A percentile compares a stretch with the other conserved stretches of the same genome.
phyloP scores from a whole-genome alignment of 2,329 filamentous ascomycete species.

The Penicillium sp. region DNA sequence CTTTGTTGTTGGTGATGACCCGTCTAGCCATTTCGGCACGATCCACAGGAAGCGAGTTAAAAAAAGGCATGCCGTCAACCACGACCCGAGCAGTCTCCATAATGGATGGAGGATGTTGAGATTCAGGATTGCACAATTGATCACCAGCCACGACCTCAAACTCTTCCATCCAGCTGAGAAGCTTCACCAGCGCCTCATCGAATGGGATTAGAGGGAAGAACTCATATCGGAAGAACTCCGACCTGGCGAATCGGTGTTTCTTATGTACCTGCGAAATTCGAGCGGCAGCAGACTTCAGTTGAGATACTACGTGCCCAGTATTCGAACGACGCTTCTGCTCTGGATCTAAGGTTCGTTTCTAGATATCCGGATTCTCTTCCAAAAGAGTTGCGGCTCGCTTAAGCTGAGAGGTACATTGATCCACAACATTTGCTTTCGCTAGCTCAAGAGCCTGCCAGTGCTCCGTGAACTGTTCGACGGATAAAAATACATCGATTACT shows the following conservation, averaged over 20 bases:
- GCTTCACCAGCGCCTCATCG: constrained; percentile 9
- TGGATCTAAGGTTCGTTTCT: constrained; percentile 20
- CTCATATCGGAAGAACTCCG: constrained; percentile 9
- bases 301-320: constrained; percentile 11
- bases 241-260: background rate
- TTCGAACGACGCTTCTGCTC: constrained; percentile 14
- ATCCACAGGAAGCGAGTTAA: background rate
- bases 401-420: constrained; percentile 9
- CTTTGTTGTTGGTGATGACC: no score
- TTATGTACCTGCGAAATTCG: background rate
- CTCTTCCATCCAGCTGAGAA: constrained; percentile 9
- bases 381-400: constrained; percentile 14
- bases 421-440: constrained; percentile 6
- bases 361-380: constrained; percentile 22
- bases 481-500: constrained; percentile 6
- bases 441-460: constrained; percentile 3
- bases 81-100: background rate
- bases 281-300: background rate
- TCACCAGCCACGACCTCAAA: background rate
- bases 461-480: background rate
- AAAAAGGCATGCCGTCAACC: constrained; percentile 6
- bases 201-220: constrained; percentile 16
- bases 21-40: background rate
- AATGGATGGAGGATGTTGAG: constrained; percentile 5
- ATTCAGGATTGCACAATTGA: background rate